These are phyloP conservation scores for Coprinopsis sp. DNA, from an alignment of 768 basidiomycete species.

Conservation along the genomic window DNA sequence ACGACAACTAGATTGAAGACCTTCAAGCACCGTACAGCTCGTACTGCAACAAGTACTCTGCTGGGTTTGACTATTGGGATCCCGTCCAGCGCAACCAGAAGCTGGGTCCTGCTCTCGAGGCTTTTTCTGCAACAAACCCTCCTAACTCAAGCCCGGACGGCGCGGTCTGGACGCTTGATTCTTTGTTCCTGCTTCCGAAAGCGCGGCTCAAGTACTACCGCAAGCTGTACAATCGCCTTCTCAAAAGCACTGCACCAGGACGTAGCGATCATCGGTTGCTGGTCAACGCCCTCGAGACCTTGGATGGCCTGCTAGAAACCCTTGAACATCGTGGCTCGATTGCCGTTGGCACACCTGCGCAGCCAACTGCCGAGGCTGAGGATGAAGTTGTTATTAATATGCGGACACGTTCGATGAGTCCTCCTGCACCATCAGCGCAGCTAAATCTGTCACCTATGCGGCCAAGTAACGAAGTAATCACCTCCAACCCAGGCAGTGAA, in stretches of 20 bases:
- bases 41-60: constrained; percentile 67
- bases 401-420: constrained; percentile 32
- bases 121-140: constrained; percentile 63
- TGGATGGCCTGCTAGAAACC: constrained; percentile 67
- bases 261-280: constrained; percentile 83
- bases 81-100: constrained; percentile 74
- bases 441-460: constrained; percentile 16
- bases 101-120: constrained; percentile 59
- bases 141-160: constrained; percentile 46
- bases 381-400: constrained; percentile 60
- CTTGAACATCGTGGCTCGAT: constrained; percentile 57
- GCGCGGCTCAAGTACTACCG: constrained; percentile 86
- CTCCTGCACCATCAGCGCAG: constrained; percentile 18
- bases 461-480: constrained; percentile 10
- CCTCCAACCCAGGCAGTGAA: constrained; percentile 34
- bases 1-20: constrained; percentile 73
- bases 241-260: constrained; percentile 84
- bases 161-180: constrained; percentile 77
- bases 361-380: constrained; percentile 30
- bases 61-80: constrained; percentile 81
- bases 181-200: constrained; percentile 83
- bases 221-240: constrained; percentile 78
- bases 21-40: constrained; percentile 80
- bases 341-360: constrained; percentile 39
- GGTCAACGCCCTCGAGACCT: constrained; percentile 71